A percentile compares a stretch with the other conserved stretches of the same genome.
phyloP scores from a whole-genome alignment of 495 filamentous ascomycete genomes.

The Neurospora sp. region DNA sequence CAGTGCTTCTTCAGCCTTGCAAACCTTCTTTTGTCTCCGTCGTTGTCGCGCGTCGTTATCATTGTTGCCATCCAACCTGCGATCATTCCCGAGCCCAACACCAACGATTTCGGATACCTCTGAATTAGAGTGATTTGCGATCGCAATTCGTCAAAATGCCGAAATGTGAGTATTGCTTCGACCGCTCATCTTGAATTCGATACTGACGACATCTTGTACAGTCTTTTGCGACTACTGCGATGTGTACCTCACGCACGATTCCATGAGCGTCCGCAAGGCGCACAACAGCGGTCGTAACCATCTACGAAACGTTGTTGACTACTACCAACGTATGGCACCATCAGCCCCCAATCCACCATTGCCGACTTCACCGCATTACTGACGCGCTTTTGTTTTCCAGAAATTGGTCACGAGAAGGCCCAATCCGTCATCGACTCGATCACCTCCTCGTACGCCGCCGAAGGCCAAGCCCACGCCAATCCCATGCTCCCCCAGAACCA shows the following conservation, averaged over 20 bases:
- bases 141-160: slow-evolving; percentile 28
- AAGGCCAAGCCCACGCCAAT: slow-evolving; percentile 76
- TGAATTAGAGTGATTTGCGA: background rate
- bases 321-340: slow-evolving; percentile 74
- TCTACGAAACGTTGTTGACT: slow-evolving; percentile 91
- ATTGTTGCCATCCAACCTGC: background rate
- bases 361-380: background rate
- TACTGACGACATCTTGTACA: slow-evolving; percentile 10
- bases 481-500: slow-evolving; percentile 63
- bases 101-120: background rate
- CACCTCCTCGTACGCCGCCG: slow-evolving; percentile 86
- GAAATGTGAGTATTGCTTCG: slow-evolving; percentile 23
- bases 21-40: background rate
- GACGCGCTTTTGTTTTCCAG: slow-evolving; percentile 29
- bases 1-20: slow-evolving; percentile 20
- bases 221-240: slow-evolving; percentile 94
- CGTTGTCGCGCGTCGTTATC: background rate
- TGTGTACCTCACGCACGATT: slow-evolving; percentile 99
- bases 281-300: slow-evolving; percentile 97
- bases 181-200: slow-evolving; percentile 2
- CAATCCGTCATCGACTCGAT: slow-evolving; percentile 97
- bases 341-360: background rate
- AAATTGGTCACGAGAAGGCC: slow-evolving; percentile 97
- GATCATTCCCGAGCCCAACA: background rate
- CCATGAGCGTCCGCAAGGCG: slow-evolving; percentile 97